Conservation (phyloP, 2,329 filamentous ascomycete genomes). For the Aphanoascus verrucosus region DNA sequence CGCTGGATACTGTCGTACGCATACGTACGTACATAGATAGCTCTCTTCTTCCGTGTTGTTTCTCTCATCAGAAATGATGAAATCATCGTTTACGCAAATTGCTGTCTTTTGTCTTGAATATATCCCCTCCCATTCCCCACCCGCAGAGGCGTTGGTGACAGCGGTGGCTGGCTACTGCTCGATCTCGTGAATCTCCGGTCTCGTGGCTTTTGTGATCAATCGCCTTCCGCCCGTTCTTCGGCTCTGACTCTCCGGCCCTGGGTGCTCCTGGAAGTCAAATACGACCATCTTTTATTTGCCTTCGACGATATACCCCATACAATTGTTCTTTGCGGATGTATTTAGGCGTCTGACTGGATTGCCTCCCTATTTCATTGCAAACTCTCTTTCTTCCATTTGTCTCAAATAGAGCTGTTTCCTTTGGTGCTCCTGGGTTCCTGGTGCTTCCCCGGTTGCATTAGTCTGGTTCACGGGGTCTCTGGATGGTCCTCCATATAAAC, state of each 20-base stretch:
- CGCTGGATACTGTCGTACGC: too few relatives aligned
- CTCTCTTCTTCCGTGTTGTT: not conserved
- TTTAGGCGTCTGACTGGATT: not conserved
- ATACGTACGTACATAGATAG: not conserved
- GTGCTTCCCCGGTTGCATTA: not conserved
- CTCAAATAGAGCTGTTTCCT: not conserved
- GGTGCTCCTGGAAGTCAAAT: slow-evolving; percentile 7
- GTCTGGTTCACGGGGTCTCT: not conserved
- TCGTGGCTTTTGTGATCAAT: not conserved
- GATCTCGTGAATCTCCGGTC: not conserved
- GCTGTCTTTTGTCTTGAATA: not conserved
- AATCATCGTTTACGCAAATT: not conserved
- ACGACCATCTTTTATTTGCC: slow-evolving; percentile 6
- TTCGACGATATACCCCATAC: not conserved
- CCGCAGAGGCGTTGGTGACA: not conserved
- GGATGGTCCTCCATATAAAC: too few relatives aligned
- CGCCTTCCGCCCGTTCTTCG: not conserved
- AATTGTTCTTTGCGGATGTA: not conserved
- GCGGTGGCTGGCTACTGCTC: slow-evolving; percentile 14
- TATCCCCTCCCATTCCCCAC: not conserved
- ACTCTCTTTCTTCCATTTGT: too few relatives aligned
- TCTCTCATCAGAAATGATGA: not conserved
- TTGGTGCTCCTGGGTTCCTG: not conserved
- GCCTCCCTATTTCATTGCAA: not conserved
- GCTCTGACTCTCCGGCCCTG: not conserved